A percentile compares a stretch with the other conserved stretches of the same genome.
phyloP scores from a whole-genome alignment of 176 grass and related monocot genomes.

The Triticum dicoccoides region DNA sequence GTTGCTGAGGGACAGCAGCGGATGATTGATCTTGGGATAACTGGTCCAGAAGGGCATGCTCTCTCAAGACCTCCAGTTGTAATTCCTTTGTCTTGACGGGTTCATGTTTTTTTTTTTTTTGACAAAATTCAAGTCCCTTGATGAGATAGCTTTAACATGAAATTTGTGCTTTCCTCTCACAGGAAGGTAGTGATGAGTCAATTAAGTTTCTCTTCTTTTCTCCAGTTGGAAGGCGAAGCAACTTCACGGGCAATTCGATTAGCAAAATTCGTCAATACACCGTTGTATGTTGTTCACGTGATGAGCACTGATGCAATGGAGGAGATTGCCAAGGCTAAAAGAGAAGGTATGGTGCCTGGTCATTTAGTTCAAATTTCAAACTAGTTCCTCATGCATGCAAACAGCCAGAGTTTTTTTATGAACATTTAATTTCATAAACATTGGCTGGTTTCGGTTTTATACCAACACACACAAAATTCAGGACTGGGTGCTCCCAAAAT shows the following conservation, averaged over 20 bases:
- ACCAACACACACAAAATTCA: not conserved
- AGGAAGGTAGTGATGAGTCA: slow-evolving; percentile 7
- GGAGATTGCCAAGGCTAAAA: slow-evolving; percentile 94
- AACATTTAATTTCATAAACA: not conserved
- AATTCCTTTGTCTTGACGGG: slow-evolving; percentile 32
- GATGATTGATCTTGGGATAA: slow-evolving; percentile 97
- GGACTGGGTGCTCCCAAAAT: not conserved
- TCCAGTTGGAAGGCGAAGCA: slow-evolving; percentile 95
- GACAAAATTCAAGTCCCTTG: not conserved
- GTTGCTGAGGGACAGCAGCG: slow-evolving; percentile 83
- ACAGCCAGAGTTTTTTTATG: not conserved
- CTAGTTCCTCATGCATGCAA: not conserved
- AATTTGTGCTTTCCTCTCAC: slow-evolving; percentile 3
- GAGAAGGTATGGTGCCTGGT: slow-evolving; percentile 48
- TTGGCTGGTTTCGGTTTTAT: slow-evolving; percentile 3
- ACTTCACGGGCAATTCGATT: slow-evolving; percentile 82
- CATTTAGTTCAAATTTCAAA: slow-evolving; percentile 27
- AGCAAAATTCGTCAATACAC: slow-evolving; percentile 84
- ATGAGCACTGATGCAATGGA: slow-evolving; percentile 98
- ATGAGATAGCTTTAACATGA: slow-evolving; percentile 2
- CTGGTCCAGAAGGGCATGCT: slow-evolving; percentile 95
- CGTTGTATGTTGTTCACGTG: slow-evolving; percentile 92
- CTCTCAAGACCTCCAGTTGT: slow-evolving; percentile 94
- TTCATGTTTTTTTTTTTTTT: not conserved
- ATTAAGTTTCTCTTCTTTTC: not conserved